Evolutionary conservation across 441 rosid genomes (phyloP).

Genomic region (Biscutella laevigata): DNA sequence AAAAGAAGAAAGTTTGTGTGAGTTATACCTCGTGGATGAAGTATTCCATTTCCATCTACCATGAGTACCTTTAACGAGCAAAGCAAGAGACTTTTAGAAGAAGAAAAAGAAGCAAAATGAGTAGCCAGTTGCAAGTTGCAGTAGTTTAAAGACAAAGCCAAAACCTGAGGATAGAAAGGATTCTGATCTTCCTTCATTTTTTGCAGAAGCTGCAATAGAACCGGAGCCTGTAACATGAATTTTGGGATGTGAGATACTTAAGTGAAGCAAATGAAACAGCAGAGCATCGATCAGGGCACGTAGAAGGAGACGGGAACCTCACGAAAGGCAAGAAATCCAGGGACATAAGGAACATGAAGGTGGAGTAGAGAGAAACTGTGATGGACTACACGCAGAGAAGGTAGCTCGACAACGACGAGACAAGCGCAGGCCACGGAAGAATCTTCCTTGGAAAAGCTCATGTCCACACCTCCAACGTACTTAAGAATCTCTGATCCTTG

Average conservation of each 20-base stretch:
- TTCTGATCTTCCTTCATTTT: slow-evolving; percentile 43
- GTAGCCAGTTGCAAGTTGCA: background rate
- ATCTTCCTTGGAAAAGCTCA: slow-evolving; percentile 70
- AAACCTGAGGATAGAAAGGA: slow-evolving; percentile 74
- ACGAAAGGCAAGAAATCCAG: slow-evolving; percentile 85
- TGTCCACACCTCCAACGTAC: slow-evolving; percentile 80
- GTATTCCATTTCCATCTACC: slow-evolving; percentile 91
- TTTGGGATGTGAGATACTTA: slow-evolving; percentile 4
- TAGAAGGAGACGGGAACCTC: slow-evolving; percentile 37
- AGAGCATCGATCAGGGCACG: background rate
- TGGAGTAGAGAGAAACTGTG: slow-evolving; percentile 38
- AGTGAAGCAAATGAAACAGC: background rate
- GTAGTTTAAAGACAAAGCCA: background rate
- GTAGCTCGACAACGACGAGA: slow-evolving; percentile 59
- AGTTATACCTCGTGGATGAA: slow-evolving; percentile 81
- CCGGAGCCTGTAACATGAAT: slow-evolving; percentile 44
- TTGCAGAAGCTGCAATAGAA: slow-evolving; percentile 51
- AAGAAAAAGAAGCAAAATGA: slow-evolving; percentile 1
- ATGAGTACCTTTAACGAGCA: slow-evolving; percentile 43
- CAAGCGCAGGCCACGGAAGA: slow-evolving; percentile 62
- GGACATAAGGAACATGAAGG: slow-evolving; percentile 58
- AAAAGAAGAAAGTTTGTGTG: background rate
- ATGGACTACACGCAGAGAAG: slow-evolving; percentile 38
- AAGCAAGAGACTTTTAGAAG: slow-evolving; percentile 9
- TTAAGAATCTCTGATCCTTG: slow-evolving; percentile 27